Evolutionary conservation across 2,329 filamentous ascomycete genomes (phyloP).

Genomic region (Thelonectria blattea): DNA sequence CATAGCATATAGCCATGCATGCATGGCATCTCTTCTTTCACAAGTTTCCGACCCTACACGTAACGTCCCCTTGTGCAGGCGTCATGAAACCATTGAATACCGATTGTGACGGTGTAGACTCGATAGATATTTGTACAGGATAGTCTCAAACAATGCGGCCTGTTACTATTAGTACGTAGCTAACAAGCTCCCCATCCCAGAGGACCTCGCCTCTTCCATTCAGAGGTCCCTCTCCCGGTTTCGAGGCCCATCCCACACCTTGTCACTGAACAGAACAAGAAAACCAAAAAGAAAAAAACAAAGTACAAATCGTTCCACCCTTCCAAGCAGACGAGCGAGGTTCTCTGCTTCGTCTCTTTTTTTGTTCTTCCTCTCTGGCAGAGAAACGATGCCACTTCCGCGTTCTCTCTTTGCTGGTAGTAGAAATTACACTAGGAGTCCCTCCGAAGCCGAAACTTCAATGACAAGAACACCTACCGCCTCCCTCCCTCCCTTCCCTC

Average conservation of each 20-base stretch:
- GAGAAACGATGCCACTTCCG: not conserved
- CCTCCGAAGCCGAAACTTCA: slow-evolving; percentile 5
- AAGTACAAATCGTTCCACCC: not conserved
- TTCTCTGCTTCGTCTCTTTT: slow-evolving; percentile 10
- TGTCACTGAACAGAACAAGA: not conserved
- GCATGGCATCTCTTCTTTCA: not conserved
- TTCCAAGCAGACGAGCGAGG: not conserved
- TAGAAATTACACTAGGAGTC: slow-evolving; percentile 16
- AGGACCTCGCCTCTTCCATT: not conserved
- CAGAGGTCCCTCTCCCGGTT: too few species aligned
- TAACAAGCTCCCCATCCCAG: slow-evolving; percentile 6
- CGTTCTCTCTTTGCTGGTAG: slow-evolving; percentile 5
- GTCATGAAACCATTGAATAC: not conserved
- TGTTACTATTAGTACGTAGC: not conserved
- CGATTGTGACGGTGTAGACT: not conserved
- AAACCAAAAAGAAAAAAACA: not conserved
- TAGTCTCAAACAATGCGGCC: slow-evolving; percentile 13
- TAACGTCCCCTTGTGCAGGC: not conserved
- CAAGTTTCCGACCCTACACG: not conserved
- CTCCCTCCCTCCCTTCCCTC: slow-evolving; percentile 2
- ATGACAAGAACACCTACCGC: slow-evolving; percentile 18
- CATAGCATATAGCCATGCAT: not conserved
- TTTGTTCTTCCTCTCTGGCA: slow-evolving; percentile 5
- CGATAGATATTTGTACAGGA: slow-evolving; percentile 13
- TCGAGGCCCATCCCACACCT: not conserved